Percentiles rank a stretch among this genome's conserved stretches.
phyloP scores from a whole-genome alignment of 345 rosid genomes.

The Aquilaria sinensis region DNA sequence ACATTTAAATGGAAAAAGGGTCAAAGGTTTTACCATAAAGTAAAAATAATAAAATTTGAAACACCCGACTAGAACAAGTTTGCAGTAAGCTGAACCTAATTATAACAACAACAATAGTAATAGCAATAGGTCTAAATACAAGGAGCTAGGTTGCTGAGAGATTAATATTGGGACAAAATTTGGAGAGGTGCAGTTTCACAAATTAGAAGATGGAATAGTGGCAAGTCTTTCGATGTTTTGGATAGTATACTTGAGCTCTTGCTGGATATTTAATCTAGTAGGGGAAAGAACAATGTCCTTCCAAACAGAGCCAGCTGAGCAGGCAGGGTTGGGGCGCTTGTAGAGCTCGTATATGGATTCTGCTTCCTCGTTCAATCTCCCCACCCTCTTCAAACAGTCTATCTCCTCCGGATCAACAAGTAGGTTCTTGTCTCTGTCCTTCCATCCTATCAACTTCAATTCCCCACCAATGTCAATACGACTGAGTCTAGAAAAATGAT shows the following conservation, averaged over 20 bases:
- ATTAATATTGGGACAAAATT: conserved; percentile 7
- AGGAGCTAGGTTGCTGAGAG: too few species aligned
- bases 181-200: neutral
- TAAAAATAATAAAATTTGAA: too few species aligned
- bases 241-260: conserved; percentile 59
- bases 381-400: conserved; percentile 52
- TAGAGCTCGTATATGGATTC: conserved; percentile 75
- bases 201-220: too few species aligned
- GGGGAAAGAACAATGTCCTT: conserved; percentile 93
- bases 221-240: conserved; percentile 47
- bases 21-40: too few species aligned
- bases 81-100: neutral
- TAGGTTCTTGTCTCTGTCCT: conserved; percentile 77
- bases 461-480: conserved; percentile 20
- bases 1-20: too few species aligned
- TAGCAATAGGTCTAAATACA: neutral
- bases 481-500: neutral
- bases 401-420: conserved; percentile 91
- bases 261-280: conserved; percentile 72
- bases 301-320: conserved; percentile 78
- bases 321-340: conserved; percentile 60
- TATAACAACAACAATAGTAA: neutral
- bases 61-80: neutral
- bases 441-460: conserved; percentile 91
- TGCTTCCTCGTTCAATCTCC: conserved; percentile 66